Percentiles rank a stretch among this genome's conserved stretches.
These are phyloP conservation scores for Pleurotus cornucopiae DNA, from an alignment of 768 basidiomycete genomes.

Conservation along the genomic window DNA sequence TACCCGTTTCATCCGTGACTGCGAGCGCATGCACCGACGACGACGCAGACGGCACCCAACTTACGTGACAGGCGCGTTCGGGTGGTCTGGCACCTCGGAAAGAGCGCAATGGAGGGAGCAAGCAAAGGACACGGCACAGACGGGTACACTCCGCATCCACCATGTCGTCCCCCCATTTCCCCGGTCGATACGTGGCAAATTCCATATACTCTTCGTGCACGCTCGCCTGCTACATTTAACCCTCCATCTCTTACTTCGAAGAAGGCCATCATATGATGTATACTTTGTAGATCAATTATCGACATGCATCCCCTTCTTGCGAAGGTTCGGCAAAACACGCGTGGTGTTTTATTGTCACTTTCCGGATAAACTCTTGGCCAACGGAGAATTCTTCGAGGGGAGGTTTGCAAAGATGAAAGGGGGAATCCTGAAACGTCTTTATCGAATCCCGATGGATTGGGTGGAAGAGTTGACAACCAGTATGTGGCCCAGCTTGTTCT, in stretches of 20 bases:
- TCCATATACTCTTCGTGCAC: constrained; percentile 89
- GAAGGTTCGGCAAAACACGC: constrained; percentile 60
- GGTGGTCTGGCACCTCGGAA: too few species aligned
- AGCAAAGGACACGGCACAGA: too few species aligned
- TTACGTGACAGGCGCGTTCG: too few species aligned
- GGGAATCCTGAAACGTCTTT: constrained; percentile 66
- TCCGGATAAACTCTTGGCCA: constrained; percentile 87
- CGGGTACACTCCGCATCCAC: constrained; percentile 73
- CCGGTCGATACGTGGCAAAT: constrained; percentile 69
- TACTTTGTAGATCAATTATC: constrained; percentile 97
- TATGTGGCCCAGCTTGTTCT: constrained; percentile 29
- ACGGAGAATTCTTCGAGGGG: constrained; percentile 63
- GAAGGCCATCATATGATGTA: constrained; percentile 63
- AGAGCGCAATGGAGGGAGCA: too few species aligned
- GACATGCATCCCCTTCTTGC: constrained; percentile 83
- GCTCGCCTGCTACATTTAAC: constrained; percentile 84
- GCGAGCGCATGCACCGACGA: too few species aligned
- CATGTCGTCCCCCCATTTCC: constrained; percentile 75
- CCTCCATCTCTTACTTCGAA: constrained; percentile 49
- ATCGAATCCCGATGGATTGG: constrained; percentile 87
- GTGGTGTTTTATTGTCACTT: constrained; percentile 99
- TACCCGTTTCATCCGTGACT: too few species aligned
- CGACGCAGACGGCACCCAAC: too few species aligned
- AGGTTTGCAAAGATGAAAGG: constrained; percentile 33
- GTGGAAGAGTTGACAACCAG: constrained; percentile 88